Conservation (phyloP, 1,284 basidiomycete species). For the Apiotrichum siamense region DNA sequence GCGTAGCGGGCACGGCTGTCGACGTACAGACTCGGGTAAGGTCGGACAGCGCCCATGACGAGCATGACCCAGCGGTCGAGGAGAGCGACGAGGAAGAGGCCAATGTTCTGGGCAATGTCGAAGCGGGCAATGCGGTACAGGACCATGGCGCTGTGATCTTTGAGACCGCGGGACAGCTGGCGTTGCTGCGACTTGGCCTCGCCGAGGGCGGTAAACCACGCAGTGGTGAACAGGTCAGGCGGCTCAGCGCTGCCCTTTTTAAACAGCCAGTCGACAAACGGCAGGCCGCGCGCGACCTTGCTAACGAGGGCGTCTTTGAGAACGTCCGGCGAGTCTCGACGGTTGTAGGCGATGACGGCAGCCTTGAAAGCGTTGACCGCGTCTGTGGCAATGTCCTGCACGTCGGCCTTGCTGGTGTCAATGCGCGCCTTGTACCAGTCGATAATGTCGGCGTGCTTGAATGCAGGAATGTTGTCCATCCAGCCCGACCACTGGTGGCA, state of each 20-base stretch:
- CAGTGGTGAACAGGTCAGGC: conserved; percentile 5
- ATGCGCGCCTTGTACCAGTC: conserved; percentile 3
- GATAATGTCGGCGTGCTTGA: conserved; percentile 3
- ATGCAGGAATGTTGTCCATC: conserved; percentile 8
- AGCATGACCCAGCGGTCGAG: conserved; percentile 14
- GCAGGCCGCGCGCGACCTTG: conserved; percentile 4
- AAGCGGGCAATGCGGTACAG: conserved; percentile 8
- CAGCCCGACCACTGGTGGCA: conserved; percentile 10
- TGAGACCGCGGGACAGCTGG: conserved; percentile 9
- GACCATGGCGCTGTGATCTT: conserved; percentile 10
- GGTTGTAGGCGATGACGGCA: conserved; percentile 1
- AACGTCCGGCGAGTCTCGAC: background rate
- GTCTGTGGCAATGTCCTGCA: background rate
- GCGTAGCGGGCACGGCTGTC: conserved; percentile 7
- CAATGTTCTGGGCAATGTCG: conserved; percentile 9
- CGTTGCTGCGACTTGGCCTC: conserved; percentile 5
- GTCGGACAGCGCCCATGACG: conserved; percentile 7
- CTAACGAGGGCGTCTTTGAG: conserved; percentile 5
- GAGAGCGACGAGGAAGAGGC: conserved; percentile 12
- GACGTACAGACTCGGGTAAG: conserved; percentile 6
- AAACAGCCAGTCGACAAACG: conserved; percentile 8
- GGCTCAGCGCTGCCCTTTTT: conserved; percentile 1
- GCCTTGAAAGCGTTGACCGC: background rate
- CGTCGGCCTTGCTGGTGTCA: background rate
- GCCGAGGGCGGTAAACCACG: conserved; percentile 8